These are phyloP conservation scores for Mallotus repandus DNA, from an alignment of 441 rosid genomes.

Conservation along the genomic window DNA sequence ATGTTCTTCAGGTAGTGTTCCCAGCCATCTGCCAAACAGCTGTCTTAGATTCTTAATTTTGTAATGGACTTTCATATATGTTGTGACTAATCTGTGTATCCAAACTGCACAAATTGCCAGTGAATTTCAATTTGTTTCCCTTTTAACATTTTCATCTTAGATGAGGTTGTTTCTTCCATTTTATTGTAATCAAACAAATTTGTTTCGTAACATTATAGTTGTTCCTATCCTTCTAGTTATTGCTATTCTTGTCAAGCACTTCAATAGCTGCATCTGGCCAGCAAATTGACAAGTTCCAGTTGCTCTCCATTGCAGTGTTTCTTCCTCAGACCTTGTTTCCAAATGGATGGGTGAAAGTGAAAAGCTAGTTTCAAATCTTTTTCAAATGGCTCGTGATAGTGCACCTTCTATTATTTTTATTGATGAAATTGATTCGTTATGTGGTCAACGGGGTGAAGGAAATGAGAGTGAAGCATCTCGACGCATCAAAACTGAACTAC, in stretches of 20 bases:
- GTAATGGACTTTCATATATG: background rate
- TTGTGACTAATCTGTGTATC: background rate
- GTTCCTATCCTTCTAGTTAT: background rate
- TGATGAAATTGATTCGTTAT: constrained; percentile 93
- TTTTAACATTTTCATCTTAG: background rate
- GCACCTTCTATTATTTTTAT: constrained; percentile 88
- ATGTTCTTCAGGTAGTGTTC: constrained; percentile 75
- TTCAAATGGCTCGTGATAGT: constrained; percentile 88
- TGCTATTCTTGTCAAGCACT: background rate
- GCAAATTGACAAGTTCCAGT: background rate
- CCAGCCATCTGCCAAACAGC: background rate
- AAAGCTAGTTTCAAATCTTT: constrained; percentile 91
- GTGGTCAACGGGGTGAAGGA: constrained; percentile 91
- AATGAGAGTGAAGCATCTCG: constrained; percentile 97
- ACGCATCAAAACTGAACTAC: constrained; percentile 94
- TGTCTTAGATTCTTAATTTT: background rate
- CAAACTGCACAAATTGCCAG: background rate
- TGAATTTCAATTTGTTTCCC: background rate
- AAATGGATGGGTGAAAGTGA: constrained; percentile 99
- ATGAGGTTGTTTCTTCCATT: background rate
- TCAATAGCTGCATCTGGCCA: background rate
- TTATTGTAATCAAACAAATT: background rate
- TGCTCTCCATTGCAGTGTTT: constrained; percentile 46
- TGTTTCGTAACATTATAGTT: background rate
- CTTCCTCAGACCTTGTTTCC: constrained; percentile 93